phyloP scores from a whole-genome alignment of 2,329 filamentous ascomycete genomes.

The Sclerotinia spermophila region DNA sequence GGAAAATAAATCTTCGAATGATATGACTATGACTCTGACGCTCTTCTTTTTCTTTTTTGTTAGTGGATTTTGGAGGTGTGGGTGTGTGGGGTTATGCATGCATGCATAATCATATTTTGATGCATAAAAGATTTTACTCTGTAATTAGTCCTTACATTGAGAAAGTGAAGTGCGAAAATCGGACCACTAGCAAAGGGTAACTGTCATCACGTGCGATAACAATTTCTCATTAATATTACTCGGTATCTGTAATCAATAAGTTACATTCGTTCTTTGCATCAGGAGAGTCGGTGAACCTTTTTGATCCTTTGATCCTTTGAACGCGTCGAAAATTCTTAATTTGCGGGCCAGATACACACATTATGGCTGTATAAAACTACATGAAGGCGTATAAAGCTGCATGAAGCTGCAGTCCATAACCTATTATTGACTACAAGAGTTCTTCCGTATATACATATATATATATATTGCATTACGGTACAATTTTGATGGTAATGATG shows the following conservation, averaged over 20 bases:
- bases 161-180: neutral
- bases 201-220: neutral
- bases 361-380: neutral
- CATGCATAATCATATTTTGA: neutral
- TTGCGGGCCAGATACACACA: no score
- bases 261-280: no score
- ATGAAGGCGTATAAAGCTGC: neutral
- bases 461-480: neutral
- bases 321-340: neutral
- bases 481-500: neutral
- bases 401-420: neutral
- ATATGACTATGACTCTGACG: constrained; percentile 12
- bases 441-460: neutral
- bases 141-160: neutral
- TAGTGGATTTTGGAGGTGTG: neutral
- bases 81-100: constrained; percentile 2
- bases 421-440: neutral
- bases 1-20: constrained; percentile 2
- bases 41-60: neutral
- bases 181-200: neutral
- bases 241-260: no score
- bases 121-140: neutral
- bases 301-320: neutral
- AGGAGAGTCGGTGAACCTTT: neutral
- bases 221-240: no score